phyloP scores from a whole-genome alignment of 371 early-diverging fungal species.

The Mucor circinelloides region DNA sequence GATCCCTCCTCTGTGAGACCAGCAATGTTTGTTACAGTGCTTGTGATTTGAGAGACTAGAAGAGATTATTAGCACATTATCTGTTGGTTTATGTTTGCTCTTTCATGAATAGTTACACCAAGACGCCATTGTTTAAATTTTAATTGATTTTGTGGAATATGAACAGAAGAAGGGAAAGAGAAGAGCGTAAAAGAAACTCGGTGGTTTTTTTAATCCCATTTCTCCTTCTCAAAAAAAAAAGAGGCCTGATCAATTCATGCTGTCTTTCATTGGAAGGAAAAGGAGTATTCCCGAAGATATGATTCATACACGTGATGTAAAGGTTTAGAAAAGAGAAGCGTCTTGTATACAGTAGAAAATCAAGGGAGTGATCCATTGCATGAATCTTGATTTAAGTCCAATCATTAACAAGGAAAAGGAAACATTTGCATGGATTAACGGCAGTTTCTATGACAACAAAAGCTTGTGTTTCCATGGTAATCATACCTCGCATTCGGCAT shows the following conservation, averaged over 20 bases:
- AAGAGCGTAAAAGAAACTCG: background rate
- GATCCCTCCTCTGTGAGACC: conserved; percentile 39
- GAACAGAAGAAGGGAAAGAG: background rate
- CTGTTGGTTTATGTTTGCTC: background rate
- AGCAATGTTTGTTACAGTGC: conserved; percentile 51
- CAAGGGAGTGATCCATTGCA: background rate
- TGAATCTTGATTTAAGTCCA: background rate
- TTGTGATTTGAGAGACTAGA: conserved; percentile 52
- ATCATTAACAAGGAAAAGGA: background rate
- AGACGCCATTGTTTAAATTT: background rate
- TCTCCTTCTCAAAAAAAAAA: background rate
- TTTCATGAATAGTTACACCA: background rate
- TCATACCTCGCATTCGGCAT: background rate
- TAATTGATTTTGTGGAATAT: background rate
- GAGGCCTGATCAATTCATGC: conserved; percentile 2
- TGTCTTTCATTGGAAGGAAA: background rate
- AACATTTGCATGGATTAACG: background rate
- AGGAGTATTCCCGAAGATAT: background rate
- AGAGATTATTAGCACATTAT: background rate
- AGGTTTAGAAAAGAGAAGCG: background rate
- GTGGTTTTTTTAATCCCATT: background rate
- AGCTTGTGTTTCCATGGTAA: background rate
- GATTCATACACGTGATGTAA: background rate
- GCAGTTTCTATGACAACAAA: background rate
- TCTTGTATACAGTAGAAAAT: background rate